Evolutionary conservation across 2,329 filamentous ascomycete genomes (phyloP).

Genomic region (Alternaria sp.): DNA sequence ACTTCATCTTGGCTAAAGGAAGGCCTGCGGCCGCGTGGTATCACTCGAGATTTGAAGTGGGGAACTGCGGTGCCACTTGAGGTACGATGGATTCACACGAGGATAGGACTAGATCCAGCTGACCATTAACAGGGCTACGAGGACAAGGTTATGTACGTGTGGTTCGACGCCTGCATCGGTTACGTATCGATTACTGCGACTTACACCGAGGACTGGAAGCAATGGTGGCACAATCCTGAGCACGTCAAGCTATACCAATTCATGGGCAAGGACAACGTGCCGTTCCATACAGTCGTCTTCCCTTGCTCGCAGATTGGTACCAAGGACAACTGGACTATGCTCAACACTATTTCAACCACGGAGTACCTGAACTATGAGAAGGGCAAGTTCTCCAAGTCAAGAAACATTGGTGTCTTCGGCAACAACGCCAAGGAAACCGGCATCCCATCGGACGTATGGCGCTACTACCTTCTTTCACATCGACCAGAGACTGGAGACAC

Average conservation of each 20-base stretch:
- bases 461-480: constrained; percentile 87
- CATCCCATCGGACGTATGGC: constrained; percentile 86
- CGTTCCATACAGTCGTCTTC: constrained; percentile 91
- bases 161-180: constrained; percentile 92
- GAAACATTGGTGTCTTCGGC: constrained; percentile 89
- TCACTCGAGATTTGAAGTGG: constrained; percentile 93
- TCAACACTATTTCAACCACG: constrained; percentile 86
- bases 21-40: constrained; percentile 84
- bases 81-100: constrained; percentile 13
- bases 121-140: constrained; percentile 62
- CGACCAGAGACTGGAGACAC: constrained; percentile 86
- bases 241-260: constrained; percentile 88
- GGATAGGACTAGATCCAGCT: constrained; percentile 6
- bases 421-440: constrained; percentile 88
- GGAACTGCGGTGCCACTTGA: constrained; percentile 70
- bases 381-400: constrained; percentile 87
- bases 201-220: constrained; percentile 88
- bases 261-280: constrained; percentile 91
- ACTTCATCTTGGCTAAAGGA: constrained; percentile 83
- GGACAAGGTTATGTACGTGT: constrained; percentile 88
- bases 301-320: constrained; percentile 87
- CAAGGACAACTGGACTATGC: constrained; percentile 84
- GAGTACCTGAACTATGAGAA: constrained; percentile 66
- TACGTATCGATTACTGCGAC: constrained; percentile 95
- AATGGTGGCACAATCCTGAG: constrained; percentile 93